phyloP scores from a whole-genome alignment of 176 grass and related monocot species.

The Chloris gayana region DNA sequence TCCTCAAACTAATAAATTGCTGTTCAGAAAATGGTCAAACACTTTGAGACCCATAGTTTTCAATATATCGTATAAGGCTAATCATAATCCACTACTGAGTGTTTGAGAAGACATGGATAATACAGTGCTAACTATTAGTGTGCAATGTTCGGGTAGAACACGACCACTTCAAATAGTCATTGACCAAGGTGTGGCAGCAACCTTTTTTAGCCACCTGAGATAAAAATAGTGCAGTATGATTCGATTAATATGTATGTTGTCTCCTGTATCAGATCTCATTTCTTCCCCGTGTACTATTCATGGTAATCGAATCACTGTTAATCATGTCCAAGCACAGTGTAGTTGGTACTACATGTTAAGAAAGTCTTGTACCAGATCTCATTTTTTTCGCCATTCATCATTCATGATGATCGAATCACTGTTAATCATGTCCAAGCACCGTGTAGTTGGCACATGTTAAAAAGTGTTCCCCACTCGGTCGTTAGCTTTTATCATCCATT shows the following conservation, averaged over 20 bases:
- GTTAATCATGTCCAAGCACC: conserved; percentile 15
- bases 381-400: too few relatives aligned
- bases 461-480: neutral
- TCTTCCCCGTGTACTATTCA: too few relatives aligned
- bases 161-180: conserved; percentile 8
- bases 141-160: conserved; percentile 6
- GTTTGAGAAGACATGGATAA: conserved; percentile 11
- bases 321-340: too few relatives aligned
- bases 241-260: too few relatives aligned
- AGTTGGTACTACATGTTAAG: too few relatives aligned
- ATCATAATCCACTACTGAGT: neutral
- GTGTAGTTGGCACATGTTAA: neutral
- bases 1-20: conserved; percentile 41
- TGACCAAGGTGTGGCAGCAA: conserved; percentile 9
- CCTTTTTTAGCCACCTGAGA: too few relatives aligned
- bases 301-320: too few relatives aligned
- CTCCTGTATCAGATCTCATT: too few relatives aligned
- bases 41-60: conserved; percentile 13
- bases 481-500: neutral
- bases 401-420: too few relatives aligned
- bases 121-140: neutral
- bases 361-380: too few relatives aligned
- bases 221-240: too few relatives aligned
- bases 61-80: neutral
- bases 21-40: neutral